These are phyloP conservation scores for Penicillium antarcticum DNA, from an alignment of 495 filamentous ascomycete species.

Conservation along the genomic window DNA sequence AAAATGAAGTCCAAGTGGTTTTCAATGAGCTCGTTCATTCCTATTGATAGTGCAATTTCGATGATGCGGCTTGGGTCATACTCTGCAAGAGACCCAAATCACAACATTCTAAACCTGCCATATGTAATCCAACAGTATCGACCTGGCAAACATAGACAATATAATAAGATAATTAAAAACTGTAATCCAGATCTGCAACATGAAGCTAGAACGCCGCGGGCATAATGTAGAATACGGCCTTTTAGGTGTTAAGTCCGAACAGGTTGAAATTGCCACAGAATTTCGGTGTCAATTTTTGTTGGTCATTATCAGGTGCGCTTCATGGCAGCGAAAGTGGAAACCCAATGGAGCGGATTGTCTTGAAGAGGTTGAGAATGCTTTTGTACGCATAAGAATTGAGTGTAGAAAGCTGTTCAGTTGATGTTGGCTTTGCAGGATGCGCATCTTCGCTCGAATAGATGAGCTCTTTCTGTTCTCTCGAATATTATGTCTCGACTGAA, in stretches of 20 bases:
- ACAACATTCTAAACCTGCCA: background rate
- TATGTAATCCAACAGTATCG: conserved; percentile 4
- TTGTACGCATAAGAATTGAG: no score
- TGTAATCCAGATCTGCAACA: background rate
- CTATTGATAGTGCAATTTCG: background rate
- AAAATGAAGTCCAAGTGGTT: no score
- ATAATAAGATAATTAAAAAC: conserved; percentile 2
- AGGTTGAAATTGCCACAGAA: background rate
- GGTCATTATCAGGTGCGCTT: no score
- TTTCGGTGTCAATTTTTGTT: no score
- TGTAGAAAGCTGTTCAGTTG: no score
- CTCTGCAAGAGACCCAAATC: background rate
- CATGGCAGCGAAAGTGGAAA: no score
- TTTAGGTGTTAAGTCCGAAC: conserved; percentile 1
- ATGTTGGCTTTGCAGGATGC: background rate
- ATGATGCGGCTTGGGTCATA: background rate
- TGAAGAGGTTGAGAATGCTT: background rate
- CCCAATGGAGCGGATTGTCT: background rate
- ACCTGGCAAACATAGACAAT: conserved; percentile 2
- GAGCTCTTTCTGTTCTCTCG: background rate
- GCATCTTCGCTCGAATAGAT: background rate
- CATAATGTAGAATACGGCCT: background rate
- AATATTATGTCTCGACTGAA: background rate
- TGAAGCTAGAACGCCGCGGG: background rate
- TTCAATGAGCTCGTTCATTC: background rate